A percentile compares a stretch with the other conserved stretches of the same genome.
phyloP scores from a whole-genome alignment of 352 stramenopile genomes.

The Globisporangium echinulatum region DNA sequence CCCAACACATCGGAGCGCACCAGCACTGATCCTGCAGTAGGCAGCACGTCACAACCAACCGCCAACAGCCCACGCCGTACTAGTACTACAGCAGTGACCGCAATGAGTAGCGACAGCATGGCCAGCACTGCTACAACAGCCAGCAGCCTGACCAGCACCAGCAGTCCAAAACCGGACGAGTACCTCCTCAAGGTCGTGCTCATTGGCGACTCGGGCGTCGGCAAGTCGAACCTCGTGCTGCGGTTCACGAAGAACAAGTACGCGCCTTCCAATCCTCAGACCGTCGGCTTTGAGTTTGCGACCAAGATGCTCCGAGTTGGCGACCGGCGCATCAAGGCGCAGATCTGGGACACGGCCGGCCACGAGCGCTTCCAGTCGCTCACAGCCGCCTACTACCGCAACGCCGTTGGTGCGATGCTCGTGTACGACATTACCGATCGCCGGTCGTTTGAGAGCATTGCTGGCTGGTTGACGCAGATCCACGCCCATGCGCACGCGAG shows the following conservation, averaged over 20 bases:
- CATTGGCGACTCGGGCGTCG: slow-evolving; percentile 83
- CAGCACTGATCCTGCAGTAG: slow-evolving; percentile 5
- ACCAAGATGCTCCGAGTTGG: slow-evolving; percentile 83
- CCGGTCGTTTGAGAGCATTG: slow-evolving; percentile 76
- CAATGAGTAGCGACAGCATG: neutral
- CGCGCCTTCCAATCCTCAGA: slow-evolving; percentile 66
- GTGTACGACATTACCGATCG: slow-evolving; percentile 91
- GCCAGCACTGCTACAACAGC: neutral
- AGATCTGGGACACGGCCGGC: slow-evolving; percentile 87
- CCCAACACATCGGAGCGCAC: slow-evolving; percentile 15
- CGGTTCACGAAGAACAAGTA: slow-evolving; percentile 89
- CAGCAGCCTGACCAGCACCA: slow-evolving; percentile 12
- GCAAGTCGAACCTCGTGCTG: slow-evolving; percentile 85
- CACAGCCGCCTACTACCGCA: slow-evolving; percentile 89
- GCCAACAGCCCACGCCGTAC: slow-evolving; percentile 43
- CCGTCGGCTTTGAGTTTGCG: slow-evolving; percentile 84
- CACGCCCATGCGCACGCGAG: slow-evolving; percentile 81
- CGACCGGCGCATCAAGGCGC: slow-evolving; percentile 77
- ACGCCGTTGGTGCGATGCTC: slow-evolving; percentile 87
- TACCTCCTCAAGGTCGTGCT: slow-evolving; percentile 86
- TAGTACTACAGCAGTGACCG: slow-evolving; percentile 12
- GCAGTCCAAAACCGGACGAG: slow-evolving; percentile 18
- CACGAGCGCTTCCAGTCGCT: slow-evolving; percentile 90
- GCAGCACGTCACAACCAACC: slow-evolving; percentile 21
- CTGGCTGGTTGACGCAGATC: slow-evolving; percentile 70